phyloP scores from a whole-genome alignment of 2,329 filamentous ascomycete genomes.

The Cadophora sp. region DNA sequence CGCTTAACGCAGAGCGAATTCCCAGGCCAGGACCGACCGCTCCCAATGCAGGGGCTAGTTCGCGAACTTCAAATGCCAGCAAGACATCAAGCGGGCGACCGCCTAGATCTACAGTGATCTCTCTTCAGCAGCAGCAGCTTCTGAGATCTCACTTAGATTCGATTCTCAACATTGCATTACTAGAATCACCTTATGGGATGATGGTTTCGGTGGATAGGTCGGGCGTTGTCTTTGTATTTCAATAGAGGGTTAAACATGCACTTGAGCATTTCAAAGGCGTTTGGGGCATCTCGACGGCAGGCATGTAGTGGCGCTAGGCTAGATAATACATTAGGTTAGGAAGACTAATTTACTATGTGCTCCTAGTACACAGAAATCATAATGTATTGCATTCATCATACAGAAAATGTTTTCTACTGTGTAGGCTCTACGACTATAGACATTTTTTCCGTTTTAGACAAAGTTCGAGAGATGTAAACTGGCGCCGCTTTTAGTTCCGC shows the following conservation, averaged over 20 bases:
- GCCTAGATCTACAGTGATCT: constrained; percentile 83
- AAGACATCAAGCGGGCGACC: constrained; percentile 52
- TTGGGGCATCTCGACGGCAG: constrained; percentile 10
- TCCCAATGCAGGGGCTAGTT: constrained; percentile 44
- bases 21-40: constrained; percentile 41
- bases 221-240: constrained; percentile 86
- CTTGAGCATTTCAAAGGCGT: constrained; percentile 33
- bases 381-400: not conserved
- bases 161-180: constrained; percentile 84
- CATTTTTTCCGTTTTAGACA: not conserved
- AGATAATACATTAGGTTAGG: not conserved
- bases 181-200: constrained; percentile 93
- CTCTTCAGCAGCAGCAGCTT: constrained; percentile 84
- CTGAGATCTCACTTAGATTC: constrained; percentile 87
- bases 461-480: constrained; percentile 17
- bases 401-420: not conserved
- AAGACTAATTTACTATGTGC: not conserved
- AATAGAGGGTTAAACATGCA: constrained; percentile 35
- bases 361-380: constrained; percentile 9
- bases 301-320: constrained; percentile 21
- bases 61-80: constrained; percentile 39
- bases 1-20: constrained; percentile 66
- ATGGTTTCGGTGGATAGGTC: constrained; percentile 88
- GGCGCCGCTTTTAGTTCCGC: constrained; percentile 23
- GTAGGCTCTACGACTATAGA: not conserved